A percentile compares a stretch with the other conserved stretches of the same genome.
These are phyloP conservation scores for Amanita exitialis DNA, from an alignment of 768 basidiomycete species.

Conservation along the genomic window DNA sequence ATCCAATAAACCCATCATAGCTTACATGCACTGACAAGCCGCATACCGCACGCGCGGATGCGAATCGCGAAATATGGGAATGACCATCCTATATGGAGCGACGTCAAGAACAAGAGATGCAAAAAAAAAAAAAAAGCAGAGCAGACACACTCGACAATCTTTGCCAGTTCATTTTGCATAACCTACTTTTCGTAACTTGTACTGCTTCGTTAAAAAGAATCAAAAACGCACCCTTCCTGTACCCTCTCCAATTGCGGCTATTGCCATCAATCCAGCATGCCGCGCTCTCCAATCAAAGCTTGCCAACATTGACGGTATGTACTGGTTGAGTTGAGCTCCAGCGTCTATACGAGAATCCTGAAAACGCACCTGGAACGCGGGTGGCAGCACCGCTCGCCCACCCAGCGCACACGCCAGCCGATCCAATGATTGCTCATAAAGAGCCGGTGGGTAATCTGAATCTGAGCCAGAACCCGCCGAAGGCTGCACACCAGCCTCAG, in stretches of 20 bases:
- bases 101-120: background rate
- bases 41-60: conserved; percentile 72
- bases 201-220: background rate
- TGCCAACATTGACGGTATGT: conserved; percentile 74
- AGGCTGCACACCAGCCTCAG: conserved; percentile 34
- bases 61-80: conserved; percentile 67
- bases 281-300: conserved; percentile 79
- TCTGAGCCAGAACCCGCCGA: conserved; percentile 51
- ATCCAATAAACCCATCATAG: conserved; percentile 2
- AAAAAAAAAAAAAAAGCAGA: conserved; percentile 1
- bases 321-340: conserved; percentile 18
- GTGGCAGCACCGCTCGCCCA: conserved; percentile 64
- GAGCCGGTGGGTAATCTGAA: conserved; percentile 54
- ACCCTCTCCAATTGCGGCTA: conserved; percentile 80
- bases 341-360: background rate
- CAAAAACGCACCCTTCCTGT: conserved; percentile 46
- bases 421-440: conserved; percentile 80
- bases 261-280: conserved; percentile 82
- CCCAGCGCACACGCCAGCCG: conserved; percentile 73
- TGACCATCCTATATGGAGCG: conserved; percentile 44
- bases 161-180: conserved; percentile 74
- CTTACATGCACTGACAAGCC: conserved; percentile 83
- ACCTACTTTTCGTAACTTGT: conserved; percentile 27
- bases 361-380: conserved; percentile 51
- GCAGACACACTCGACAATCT: conserved; percentile 65